Evolutionary conservation across 768 basidiomycete genomes (phyloP).

Genomic region (Collybiopsis confluens): DNA sequence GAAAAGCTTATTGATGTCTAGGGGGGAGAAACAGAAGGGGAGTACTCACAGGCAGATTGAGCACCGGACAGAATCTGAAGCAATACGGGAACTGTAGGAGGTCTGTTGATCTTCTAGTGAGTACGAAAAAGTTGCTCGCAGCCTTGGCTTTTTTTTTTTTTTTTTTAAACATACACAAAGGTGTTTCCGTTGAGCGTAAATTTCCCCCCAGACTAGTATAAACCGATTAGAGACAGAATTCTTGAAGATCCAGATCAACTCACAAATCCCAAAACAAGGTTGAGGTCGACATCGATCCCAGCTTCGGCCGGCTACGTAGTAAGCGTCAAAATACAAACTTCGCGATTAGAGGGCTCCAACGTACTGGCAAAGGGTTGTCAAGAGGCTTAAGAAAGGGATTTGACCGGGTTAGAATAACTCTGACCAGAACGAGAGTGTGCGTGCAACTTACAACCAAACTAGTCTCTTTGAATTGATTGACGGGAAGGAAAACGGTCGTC

Average conservation of each 20-base stretch:
- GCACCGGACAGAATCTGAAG: constrained; percentile 41
- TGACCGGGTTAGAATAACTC: no score
- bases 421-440: neutral
- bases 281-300: constrained; percentile 22
- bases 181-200: constrained; percentile 28
- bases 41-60: constrained; percentile 19
- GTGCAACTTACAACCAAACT: constrained; percentile 10
- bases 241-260: neutral
- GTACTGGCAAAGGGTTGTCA: constrained; percentile 2
- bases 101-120: no score
- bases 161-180: constrained; percentile 13
- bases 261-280: constrained; percentile 16
- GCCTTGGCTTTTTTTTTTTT: no score
- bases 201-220: constrained; percentile 5
- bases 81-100: constrained; percentile 36
- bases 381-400: constrained; percentile 5
- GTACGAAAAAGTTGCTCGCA: no score
- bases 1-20: no score
- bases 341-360: neutral
- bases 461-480: constrained; percentile 26
- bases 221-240: no score
- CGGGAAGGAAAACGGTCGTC: constrained; percentile 9
- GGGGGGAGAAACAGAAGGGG: neutral
- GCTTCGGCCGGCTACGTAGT: constrained; percentile 19
- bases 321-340: neutral